Evolutionary conservation across 1,284 basidiomycete species (phyloP).

Genomic region (Cutaneotrichosporon dermatis): DNA sequence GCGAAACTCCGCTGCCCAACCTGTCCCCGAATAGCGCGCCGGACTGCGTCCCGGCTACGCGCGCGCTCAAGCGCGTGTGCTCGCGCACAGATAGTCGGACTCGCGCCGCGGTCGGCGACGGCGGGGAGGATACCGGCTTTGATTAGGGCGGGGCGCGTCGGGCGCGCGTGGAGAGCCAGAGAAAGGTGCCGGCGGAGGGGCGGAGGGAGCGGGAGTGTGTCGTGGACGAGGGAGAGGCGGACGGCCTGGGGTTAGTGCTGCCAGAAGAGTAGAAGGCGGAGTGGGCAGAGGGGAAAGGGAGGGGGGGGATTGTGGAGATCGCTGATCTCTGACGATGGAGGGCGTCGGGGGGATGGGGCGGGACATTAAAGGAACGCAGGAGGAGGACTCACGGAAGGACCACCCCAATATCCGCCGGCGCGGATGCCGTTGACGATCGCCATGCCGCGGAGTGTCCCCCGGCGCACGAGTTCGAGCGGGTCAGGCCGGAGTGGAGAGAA

Average conservation of each 20-base stretch:
- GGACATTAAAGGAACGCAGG: no score
- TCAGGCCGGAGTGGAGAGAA: conserved; percentile 27
- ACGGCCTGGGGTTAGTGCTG: conserved; percentile 18
- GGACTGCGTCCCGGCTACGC: conserved; percentile 11
- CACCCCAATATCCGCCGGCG: conserved; percentile 21
- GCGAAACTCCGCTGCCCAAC: conserved; percentile 11
- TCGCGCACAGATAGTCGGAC: conserved; percentile 16
- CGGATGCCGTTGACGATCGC: conserved; percentile 21
- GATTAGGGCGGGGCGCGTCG: conserved; percentile 12
- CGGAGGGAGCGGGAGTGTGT: conserved; percentile 13
- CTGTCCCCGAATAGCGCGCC: conserved; percentile 11
- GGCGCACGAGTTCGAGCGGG: conserved; percentile 22
- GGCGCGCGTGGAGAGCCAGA: conserved; percentile 12
- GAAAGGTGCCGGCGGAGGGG: conserved; percentile 16
- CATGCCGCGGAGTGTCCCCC: conserved; percentile 25
- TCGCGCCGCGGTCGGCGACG: not conserved
- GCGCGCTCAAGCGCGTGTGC: conserved; percentile 17
- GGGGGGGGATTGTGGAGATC: no score
- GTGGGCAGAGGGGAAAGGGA: not conserved
- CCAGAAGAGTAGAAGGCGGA: not conserved
- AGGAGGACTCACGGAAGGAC: conserved; percentile 15
- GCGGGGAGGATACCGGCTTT: conserved; percentile 18
- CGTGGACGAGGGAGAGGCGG: conserved; percentile 22
- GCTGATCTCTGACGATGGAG: no score
- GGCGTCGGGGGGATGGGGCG: no score